Base-by-base conservation (phyloP, 129 eudicot genomes). In the Flaveria trinervia region DNA sequence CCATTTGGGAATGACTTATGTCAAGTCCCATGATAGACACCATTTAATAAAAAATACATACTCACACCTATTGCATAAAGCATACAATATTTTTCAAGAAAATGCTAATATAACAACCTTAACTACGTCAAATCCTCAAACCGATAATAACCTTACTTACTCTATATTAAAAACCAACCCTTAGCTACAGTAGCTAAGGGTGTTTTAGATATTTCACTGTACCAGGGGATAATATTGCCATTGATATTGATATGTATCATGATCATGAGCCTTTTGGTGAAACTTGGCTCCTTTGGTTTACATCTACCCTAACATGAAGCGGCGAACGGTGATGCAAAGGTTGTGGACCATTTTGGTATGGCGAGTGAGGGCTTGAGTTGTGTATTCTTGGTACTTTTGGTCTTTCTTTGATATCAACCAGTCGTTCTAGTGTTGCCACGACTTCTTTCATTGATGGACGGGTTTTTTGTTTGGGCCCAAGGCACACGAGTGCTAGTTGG, bases 381-480 rank as follows among this genome's bases (percentile, higher is more conserved):
- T 79, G 81, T 45, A 85, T 74, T 75, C 91, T 70, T n/a, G 85
- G 91, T 46, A 76, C 87, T 70, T 73, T 87, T 8, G 89, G 92
- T 62, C 69, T 86, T 72, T 91, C 95, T 43, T 80, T 86, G n/a
- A 80, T 79, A 45, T 84, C 82, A 46, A 80, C 85, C 1, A 83
- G 66, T 28, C 74, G 75, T 60, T 88, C 92, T 30, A 91, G 75
- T 5, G 79, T 85, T 79, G 88, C 92, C 64, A 91, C 87, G 1
- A 91, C 91, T 78, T 91, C 92, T 75, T 87, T 81, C 97, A 88
- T 91, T 33, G 95, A 73, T 17, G 94, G 95, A 9, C 97, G 82
- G 43, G 70, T 82, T 83, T 83, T 91, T 3, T 81, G 97, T 59
- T 91, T 90, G 1, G 68, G 54, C 43, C 60, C 95, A 45, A 94